phyloP scores from a whole-genome alignment of 2,329 filamentous ascomycete species.

The Fusarium sp. region DNA sequence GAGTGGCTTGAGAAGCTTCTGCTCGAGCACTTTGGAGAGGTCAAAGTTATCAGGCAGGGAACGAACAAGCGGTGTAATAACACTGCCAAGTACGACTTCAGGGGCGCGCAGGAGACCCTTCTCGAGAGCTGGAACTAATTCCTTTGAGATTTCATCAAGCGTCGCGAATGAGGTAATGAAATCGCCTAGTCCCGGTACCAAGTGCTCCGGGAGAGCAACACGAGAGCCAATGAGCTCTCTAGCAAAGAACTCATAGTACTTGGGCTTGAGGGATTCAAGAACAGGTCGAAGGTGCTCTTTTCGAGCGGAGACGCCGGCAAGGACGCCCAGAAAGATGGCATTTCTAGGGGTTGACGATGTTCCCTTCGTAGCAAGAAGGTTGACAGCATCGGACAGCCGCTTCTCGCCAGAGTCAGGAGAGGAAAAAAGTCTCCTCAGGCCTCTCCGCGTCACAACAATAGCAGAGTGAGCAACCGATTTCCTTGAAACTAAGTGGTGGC shows the following conservation, averaged over 20 bases:
- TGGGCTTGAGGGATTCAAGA: conserved; percentile 76
- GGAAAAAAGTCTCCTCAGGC: conserved; percentile 81
- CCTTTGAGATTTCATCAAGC: conserved; percentile 80
- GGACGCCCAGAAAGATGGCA: conserved; percentile 84
- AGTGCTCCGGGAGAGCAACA: conserved; percentile 77
- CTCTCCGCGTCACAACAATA: conserved; percentile 83
- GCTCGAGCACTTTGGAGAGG: conserved; percentile 80
- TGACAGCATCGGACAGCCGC: conserved; percentile 74
- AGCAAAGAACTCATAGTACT: conserved; percentile 86
- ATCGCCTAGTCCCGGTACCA: conserved; percentile 81
- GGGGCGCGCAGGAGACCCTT: conserved; percentile 91
- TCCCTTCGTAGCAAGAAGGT: conserved; percentile 78
- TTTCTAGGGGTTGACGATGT: conserved; percentile 77
- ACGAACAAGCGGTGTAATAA: conserved; percentile 81
- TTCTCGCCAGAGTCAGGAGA: conserved; percentile 69
- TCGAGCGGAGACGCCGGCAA: conserved; percentile 89
- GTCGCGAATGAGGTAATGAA: conserved; percentile 86
- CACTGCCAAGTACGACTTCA: conserved; percentile 87
- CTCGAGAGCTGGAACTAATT: conserved; percentile 86
- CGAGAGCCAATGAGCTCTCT: conserved; percentile 89
- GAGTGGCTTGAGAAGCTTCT: conserved; percentile 86
- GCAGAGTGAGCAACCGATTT: conserved; percentile 80
- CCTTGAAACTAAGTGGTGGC: conserved; percentile 77
- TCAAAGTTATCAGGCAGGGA: conserved; percentile 81
- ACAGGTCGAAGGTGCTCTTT: conserved; percentile 74